Evolutionary conservation across 345 rosid genomes (phyloP), one percentile per base, ranked within the genome.

Genomic region (Acer saccharum): DNA sequence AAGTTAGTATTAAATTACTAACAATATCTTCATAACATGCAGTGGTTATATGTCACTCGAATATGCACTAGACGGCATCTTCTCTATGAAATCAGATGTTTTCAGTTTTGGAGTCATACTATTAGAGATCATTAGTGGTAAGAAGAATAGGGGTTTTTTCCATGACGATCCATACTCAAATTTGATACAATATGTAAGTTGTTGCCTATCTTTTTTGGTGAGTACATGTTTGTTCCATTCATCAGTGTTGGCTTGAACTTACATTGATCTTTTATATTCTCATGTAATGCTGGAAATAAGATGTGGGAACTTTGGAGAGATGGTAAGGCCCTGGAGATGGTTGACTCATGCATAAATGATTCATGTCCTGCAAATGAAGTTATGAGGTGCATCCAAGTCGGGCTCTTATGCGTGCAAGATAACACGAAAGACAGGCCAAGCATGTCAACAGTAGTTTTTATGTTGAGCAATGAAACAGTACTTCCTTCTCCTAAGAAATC

Each of bases 221-320:
- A 9, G 11, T 29, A 29, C 35, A 29, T 29, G 35, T 58, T n/a
- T 57, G 58, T 17, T 57, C 10, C 63, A 58, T 4, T 58, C 20
- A 52, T 8, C 9, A 58, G n/a, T 10, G 3, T 20, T 58, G 18
- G 14, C 1, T 0, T 16, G 20, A 20, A 20, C 6, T n/a, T 58
- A 14, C 57, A 13, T 14, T 52, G 13, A 7, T 21, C 16, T 3
- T 57, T 60, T n/a, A n/a, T 52, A 18, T 60, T 18, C 14, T 18
- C 8, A 18, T 18, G 17, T 52, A 14, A 2, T 0, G 6, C 0
- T 16, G 10, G 16, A 21, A 18, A 60, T 57, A 67, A 78, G 80
- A 70, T 58, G 9, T 78, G 76, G 76, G 44, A 62, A 54, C 69
- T 62, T 5, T 78, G 58, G 80, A 78, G 62, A 29, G 10, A 78